Percentiles rank a stretch among this genome's conserved stretches.
phyloP scores from a whole-genome alignment of 164 flowering plant species.

The Buxus sempervirens region DNA sequence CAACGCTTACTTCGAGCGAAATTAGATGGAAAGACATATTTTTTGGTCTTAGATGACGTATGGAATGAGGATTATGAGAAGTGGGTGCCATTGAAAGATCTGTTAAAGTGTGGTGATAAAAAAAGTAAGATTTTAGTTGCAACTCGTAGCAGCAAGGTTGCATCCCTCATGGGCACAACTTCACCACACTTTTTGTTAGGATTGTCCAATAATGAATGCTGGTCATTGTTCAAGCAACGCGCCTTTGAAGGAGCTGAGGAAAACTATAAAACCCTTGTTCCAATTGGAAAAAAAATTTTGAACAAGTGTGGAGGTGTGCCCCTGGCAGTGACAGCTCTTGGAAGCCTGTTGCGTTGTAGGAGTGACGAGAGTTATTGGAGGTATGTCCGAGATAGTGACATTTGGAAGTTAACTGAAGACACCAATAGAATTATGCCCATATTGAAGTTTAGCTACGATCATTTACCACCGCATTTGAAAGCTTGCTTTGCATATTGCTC shows the following conservation, averaged over 20 bases:
- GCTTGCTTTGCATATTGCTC: no score
- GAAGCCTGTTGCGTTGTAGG: slow-evolving; percentile 14
- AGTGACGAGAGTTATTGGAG: slow-evolving; percentile 15
- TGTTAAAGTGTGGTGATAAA: slow-evolving; percentile 8
- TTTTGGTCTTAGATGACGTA: slow-evolving; percentile 21
- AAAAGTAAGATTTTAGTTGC: slow-evolving; percentile 18
- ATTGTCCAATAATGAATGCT: slow-evolving; percentile 15
- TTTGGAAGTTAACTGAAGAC: no score
- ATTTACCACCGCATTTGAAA: no score
- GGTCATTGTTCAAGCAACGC: slow-evolving; percentile 15
- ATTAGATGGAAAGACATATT: slow-evolving; percentile 2
- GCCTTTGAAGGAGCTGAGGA: slow-evolving; percentile 7
- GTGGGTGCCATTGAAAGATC: slow-evolving; percentile 14
- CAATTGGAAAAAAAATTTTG: slow-evolving; percentile 19
- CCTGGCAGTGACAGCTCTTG: slow-evolving; percentile 15
- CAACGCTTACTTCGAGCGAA: neutral
- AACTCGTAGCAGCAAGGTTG: slow-evolving; percentile 13
- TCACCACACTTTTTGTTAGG: slow-evolving; percentile 1
- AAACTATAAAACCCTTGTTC: slow-evolving; percentile 6
- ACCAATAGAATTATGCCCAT: no score
- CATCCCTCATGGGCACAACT: slow-evolving; percentile 8
- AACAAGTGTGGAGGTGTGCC: slow-evolving; percentile 18
- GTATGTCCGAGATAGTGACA: no score
- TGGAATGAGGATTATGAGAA: slow-evolving; percentile 17
- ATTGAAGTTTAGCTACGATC: no score